Base-by-base conservation (phyloP, 352 stramenopile species). In the Pythium biforme region DNA sequence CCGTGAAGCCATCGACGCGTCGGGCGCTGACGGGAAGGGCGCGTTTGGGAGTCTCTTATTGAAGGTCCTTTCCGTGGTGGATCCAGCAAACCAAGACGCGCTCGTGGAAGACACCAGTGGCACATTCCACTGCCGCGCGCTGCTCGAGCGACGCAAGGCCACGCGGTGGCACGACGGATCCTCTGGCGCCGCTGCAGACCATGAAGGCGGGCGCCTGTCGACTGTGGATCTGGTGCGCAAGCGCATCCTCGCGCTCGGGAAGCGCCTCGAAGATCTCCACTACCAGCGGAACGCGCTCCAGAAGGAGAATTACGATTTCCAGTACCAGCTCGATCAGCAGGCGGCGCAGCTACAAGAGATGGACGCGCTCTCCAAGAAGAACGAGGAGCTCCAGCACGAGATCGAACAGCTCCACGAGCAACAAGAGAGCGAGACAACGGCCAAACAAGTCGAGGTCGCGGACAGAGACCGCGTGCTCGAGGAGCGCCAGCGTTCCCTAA, bases 241-340 rank as follows among this genome's bases (percentile, higher is more conserved):
- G 49, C 76, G 75, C 0, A 83, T 89, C 39, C 66, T 89, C 27
- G 73, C 80, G 10, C 68, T 89, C 7, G 80, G 80, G 0, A 86
- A 89, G 52, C 74, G 77, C 19, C 71, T 92, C 2, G 80, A 90
- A 22, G 78, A 90, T 31, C 55, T 92, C 27, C 80, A 89, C 39
- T 90, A 79, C 58, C 82, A 90, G 61, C 75, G 82, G 1, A 92
- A 86, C 34, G 62, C 77, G 23, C 66, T 92, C 20, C 82, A 92
- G 45, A 85, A 88, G 51, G 80, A 92, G 23, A 90, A 87, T 54
- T 89, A 90, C 55, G 80, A 86, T 26, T 75, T 90, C 12, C 82
- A 92, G 56, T 82, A 76, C 50, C 73, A 87, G 50, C 43, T 92
- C 0, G 78, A 92, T 53, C 68, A 88, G 31, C 81, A 89, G 19